These are phyloP conservation scores for Canavalia ensiformis DNA, from an alignment of 306 rosid genomes.

Conservation along the genomic window DNA sequence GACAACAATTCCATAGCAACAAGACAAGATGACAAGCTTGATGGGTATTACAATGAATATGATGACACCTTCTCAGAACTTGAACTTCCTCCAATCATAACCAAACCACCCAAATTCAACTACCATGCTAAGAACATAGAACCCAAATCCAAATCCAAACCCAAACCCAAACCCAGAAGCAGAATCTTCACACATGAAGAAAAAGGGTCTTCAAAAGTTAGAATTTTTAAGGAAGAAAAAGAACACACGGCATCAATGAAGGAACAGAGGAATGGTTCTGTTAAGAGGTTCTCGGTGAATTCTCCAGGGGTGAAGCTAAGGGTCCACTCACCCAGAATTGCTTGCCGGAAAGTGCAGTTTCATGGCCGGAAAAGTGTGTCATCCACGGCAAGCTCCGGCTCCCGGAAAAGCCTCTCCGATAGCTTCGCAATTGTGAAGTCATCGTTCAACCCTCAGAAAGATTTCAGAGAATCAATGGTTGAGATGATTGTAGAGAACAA, in stretches of 20 bases:
- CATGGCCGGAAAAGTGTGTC: conserved; percentile 57
- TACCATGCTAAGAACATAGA: neutral
- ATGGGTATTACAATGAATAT: conserved; percentile 3
- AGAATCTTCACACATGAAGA: conserved; percentile 18
- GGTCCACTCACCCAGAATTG: conserved; percentile 66
- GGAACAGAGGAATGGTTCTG: conserved; percentile 51
- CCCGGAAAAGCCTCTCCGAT: conserved; percentile 60
- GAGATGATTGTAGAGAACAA: conserved; percentile 89
- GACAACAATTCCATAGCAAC: conserved; percentile 54
- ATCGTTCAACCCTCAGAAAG: conserved; percentile 72
- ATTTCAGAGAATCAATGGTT: conserved; percentile 85
- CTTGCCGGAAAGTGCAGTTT: conserved; percentile 38
- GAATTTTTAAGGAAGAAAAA: conserved; percentile 36
- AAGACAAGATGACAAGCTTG: conserved; percentile 46
- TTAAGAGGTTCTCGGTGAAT: conserved; percentile 44
- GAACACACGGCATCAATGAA: neutral
- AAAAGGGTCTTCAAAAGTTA: conserved; percentile 42
- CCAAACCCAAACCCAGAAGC: conserved; percentile 40
- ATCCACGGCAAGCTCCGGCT: conserved; percentile 32
- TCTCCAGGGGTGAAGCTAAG: conserved; percentile 64
- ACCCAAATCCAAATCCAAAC: conserved; percentile 34
- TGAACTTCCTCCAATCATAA: conserved; percentile 69
- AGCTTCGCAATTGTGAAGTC: conserved; percentile 76
- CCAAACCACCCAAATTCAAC: conserved; percentile 50
- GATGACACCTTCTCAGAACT: conserved; percentile 55